Evolutionary conservation across 1,284 basidiomycete genomes (phyloP).

Genomic region (Tausonia pullulans): DNA sequence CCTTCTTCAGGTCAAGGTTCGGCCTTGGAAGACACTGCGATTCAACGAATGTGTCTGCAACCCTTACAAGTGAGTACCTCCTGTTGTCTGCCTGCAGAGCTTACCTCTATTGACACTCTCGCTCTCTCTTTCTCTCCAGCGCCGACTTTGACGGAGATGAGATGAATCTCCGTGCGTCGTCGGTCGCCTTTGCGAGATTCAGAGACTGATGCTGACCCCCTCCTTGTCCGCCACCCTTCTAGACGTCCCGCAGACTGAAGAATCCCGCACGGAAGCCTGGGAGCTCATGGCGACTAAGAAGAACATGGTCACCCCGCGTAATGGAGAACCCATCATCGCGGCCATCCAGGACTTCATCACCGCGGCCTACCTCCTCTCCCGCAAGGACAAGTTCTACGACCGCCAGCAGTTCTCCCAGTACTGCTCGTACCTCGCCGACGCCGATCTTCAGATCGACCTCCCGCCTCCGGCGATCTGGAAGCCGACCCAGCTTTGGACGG

Average conservation of each 20-base stretch:
- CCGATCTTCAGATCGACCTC: slow-evolving; percentile 82
- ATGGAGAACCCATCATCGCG: slow-evolving; percentile 96
- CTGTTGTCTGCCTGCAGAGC: not conserved
- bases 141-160: slow-evolving; percentile 99
- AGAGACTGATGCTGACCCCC: not conserved
- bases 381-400: slow-evolving; percentile 86
- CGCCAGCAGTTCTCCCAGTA: slow-evolving; percentile 93
- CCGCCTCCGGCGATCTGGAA: slow-evolving; percentile 93
- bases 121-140: slow-evolving; percentile 11
- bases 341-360: slow-evolving; percentile 99
- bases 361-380: slow-evolving; percentile 88
- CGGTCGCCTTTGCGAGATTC: no score
- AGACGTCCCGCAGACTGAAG: slow-evolving; percentile 99
- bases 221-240: not conserved
- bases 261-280: slow-evolving; percentile 92
- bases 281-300: slow-evolving; percentile 97
- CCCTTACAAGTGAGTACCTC: slow-evolving; percentile 60
- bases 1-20: slow-evolving; percentile 57
- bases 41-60: slow-evolving; percentile 99
- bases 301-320: slow-evolving; percentile 92
- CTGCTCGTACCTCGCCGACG: slow-evolving; percentile 89
- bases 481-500: slow-evolving; percentile 89
- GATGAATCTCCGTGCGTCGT: slow-evolving; percentile 86
- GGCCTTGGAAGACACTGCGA: slow-evolving; percentile 95
- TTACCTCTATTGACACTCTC: not conserved